Base-by-base conservation (phyloP, 1,139 yeast genomes). In the Dujonia santamariae region DNA sequence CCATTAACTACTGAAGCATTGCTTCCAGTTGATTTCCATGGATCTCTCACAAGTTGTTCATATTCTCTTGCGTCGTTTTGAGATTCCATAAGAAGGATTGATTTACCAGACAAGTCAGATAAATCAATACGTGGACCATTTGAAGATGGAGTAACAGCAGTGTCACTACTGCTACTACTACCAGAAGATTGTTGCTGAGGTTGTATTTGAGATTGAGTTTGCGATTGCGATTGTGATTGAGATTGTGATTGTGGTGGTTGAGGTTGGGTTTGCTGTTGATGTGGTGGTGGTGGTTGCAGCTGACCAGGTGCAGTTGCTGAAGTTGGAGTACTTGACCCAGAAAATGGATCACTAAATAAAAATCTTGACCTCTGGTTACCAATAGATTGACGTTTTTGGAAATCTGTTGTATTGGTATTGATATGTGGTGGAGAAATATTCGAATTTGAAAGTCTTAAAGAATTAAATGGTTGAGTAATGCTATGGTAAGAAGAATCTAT, bases 331-430 rank as follows among this genome's bases (percentile, higher is more conserved):
- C 47, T 31, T 11, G 45, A 43, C 18, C 55, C 56, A 3, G 63
- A 53, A 49, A 80, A 80, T 9, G 86, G 85, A 52, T 80, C 87
- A 44, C 80, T 73, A 50, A 82, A 81, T 11, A 81, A 66, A 48
- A 81, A 81, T 45, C 87, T 66, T n/a, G 85, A 78, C 44, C 86
- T 66, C 49, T 75, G 81, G 37, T 67, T 65, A 23, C 76, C 75
- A 35, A 75, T 56, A 18, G 78, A 67, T 41, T 78, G 78, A 49
- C 83, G 64, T 50, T 75, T 74, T 37, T 56, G 64, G 41, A 59
- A 59, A 24, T 54, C 53, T 20, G 36, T 15, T n/a, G 31, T 23
- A 26, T 47, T 43, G 19, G 28, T 39, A 32, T 40, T 49, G 45
- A 39, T 47, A 44, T 47, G 46, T 44, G 64, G 51, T 6, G 63